A percentile compares a stretch with the other conserved stretches of the same genome.
Evolutionary conservation across 2,329 filamentous ascomycete species (phyloP).

Genomic region (Epichloe sp.): DNA sequence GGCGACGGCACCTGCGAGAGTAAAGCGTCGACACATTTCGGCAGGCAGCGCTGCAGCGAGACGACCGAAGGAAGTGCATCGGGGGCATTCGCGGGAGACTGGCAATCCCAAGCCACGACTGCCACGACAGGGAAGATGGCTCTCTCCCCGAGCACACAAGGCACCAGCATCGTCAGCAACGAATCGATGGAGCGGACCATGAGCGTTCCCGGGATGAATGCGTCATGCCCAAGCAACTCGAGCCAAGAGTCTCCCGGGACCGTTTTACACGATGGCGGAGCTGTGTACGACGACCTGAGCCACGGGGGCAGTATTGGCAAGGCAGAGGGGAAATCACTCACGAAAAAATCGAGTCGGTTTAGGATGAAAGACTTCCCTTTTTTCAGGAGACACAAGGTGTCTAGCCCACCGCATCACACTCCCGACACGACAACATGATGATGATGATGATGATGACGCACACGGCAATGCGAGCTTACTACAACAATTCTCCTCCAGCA

Average conservation of each 20-base stretch:
- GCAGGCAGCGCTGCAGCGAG: conserved; percentile 45
- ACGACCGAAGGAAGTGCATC: conserved; percentile 48
- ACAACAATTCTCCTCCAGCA: background rate
- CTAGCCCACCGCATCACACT: conserved; percentile 19
- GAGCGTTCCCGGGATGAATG: conserved; percentile 27
- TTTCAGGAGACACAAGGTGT: conserved; percentile 39
- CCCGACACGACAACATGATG: conserved; percentile 17
- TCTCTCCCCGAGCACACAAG: conserved; percentile 50
- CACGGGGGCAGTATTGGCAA: conserved; percentile 31
- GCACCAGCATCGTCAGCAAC: conserved; percentile 50
- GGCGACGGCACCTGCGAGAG: conserved; percentile 20
- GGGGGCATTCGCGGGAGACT: conserved; percentile 40
- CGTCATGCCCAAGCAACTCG: conserved; percentile 24
- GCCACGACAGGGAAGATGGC: conserved; percentile 52
- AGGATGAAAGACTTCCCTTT: conserved; percentile 48
- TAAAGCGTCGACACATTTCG: conserved; percentile 25
- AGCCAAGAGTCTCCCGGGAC: conserved; percentile 15
- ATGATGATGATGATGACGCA: background rate
- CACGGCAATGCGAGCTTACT: background rate
- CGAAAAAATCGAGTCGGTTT: conserved; percentile 51
- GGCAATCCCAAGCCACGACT: conserved; percentile 49
- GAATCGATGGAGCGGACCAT: conserved; percentile 40
- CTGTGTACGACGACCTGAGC: conserved; percentile 18
- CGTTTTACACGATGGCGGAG: conserved; percentile 12
- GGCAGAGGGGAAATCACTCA: conserved; percentile 36